Base-by-base conservation (phyloP, 2,329 filamentous ascomycete genomes). In the Pyrenochaeta sp. region DNA sequence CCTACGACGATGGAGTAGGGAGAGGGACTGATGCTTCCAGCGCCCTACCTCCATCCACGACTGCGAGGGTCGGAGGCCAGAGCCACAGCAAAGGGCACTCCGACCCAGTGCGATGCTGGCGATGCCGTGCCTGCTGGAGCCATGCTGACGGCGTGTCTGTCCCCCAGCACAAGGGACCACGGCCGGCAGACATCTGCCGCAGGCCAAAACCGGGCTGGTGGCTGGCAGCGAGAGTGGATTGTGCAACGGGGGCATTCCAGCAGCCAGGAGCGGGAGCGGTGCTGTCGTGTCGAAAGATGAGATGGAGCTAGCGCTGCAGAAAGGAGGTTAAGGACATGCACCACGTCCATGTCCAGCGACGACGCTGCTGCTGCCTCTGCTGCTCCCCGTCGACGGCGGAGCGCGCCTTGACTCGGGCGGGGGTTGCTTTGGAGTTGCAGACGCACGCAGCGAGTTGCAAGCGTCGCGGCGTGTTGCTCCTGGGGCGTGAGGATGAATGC, bases 121-220 rank as follows among this genome's bases (percentile, higher is more conserved):
- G n/a, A 48, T 61, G 63, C 42, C 45, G 65, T 67, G 61, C 44
- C 44, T 48, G 22, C 41, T 51, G 48, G 52, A 64, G 52, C 65
- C 65, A 61, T 20, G 55, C 48, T 45, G 52, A 51, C 52, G 65
- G 65, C 51, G 44, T 46, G 45, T 36, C 41, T 49, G 49, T 60
- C 45, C 51, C 45, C 50, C 46, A 59, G 51, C 48, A 58, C 48
- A 53, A 51, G 52, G 48, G 44, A 63, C 56, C 57, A 60, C 58
- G 48, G 40, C 54, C 59, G 58, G 62, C 51, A 56, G 58, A 63
- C 58, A 61, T 59, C 55, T 66, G 63, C 64, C 55, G 64, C 60
- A 60, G 38, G 54, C 58, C 59, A 47, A 42, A 64, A 68, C 62
- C 65, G 52, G 62, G 64, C 46, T 61, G 60, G 55, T 65, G 66